Evolutionary conservation across 345 rosid species (phyloP), one percentile per base, ranked within the genome.

Genomic region (Pelargonium nanum): DNA sequence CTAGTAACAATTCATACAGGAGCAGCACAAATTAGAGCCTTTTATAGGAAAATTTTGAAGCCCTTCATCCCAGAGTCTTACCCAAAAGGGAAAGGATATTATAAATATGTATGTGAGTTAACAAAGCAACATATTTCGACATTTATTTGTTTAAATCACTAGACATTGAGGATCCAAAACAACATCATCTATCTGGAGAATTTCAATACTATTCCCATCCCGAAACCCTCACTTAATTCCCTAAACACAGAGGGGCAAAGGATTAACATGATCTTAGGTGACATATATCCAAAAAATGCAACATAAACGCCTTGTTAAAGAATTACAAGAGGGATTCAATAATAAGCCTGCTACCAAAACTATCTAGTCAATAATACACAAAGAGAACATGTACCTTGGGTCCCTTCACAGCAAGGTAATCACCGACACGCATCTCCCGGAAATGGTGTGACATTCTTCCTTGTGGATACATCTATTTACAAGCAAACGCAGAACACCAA

Each of bases 401-500:
- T 60, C 99, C 99, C 76, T 85, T 93, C 1, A 93, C 99, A 6
- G 97, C 68, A 60, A 93, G 96, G 70, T 63, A 65, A 77, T 89
- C 86, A 67, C 92, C 96, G 62, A 84, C 96, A 30, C 68, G 76
- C 89, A 93, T 78, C 86, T 93, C 95, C 12, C 97, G 83, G 72
- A 93, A 93, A 80, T 93, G 99, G 74, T 89, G 97, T 60, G 99
- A 93, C 97, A 93, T 93, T 76, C 96, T 79, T 78, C 99, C 99
- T 84, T 85, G 95, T 6, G 99, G 92, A 68, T 93, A 93, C 99
- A 93, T 93, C 99, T 93, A 68, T 15, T 64, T 50, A 22, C 34
- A 32, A 21, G 57, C 17, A 22, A 52, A 22, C 5, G 51, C 19
- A 62, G 17, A 44, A 26, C 34, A 21, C 26, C n/a, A 65, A n/a